phyloP scores from a whole-genome alignment of 495 filamentous ascomycete species.

The Halenospora varia region DNA sequence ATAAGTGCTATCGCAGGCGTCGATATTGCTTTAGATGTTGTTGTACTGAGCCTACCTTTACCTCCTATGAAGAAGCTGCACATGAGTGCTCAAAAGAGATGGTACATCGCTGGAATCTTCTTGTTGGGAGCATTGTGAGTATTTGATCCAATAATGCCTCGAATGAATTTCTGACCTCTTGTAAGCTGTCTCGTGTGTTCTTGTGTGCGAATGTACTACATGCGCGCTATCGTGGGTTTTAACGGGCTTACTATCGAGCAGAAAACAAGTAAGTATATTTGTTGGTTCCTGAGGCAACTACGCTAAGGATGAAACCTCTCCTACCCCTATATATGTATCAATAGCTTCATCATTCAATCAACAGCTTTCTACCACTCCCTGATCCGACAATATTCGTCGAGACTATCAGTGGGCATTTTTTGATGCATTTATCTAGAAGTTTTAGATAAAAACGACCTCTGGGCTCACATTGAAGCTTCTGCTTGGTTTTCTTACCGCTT shows the following conservation, averaged over 20 bases:
- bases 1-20: background rate
- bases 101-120: background rate
- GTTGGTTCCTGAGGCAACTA: no score
- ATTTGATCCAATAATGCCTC: background rate
- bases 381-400: no score
- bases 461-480: background rate
- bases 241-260: background rate
- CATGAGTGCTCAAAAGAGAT: background rate
- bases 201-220: background rate
- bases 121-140: background rate
- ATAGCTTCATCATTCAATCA: no score
- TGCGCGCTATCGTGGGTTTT: background rate
- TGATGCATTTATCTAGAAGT: background rate
- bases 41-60: background rate
- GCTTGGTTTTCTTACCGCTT: background rate
- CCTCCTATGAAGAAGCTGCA: background rate
- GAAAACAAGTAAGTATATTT: background rate
- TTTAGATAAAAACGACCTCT: background rate
- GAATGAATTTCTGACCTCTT: background rate
- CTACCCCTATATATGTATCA: no score
- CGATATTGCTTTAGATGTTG: background rate
- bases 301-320: no score
- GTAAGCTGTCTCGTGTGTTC: background rate
- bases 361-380: no score
- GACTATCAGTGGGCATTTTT: background rate